Percentiles rank a stretch among this genome's conserved stretches.
phyloP scores from a whole-genome alignment of 176 grass and related monocot genomes.

The Cocos nucifera region DNA sequence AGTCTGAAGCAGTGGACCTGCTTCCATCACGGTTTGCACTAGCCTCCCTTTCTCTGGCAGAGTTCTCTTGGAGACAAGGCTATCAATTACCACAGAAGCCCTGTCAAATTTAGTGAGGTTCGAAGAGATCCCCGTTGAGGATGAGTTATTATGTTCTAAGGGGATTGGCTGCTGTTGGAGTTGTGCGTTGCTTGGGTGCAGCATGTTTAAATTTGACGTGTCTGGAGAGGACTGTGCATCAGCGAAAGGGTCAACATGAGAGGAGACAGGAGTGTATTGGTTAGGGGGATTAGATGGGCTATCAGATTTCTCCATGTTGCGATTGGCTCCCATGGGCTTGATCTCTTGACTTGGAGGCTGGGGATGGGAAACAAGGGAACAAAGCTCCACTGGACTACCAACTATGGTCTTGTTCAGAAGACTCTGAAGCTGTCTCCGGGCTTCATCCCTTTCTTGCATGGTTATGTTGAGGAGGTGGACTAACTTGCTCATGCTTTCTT shows the following conservation, averaged over 20 bases:
- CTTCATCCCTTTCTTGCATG: constrained; percentile 63
- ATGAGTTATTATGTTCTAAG: no score
- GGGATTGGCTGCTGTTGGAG: constrained; percentile 12
- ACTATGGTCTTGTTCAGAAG: constrained; percentile 20
- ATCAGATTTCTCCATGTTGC: constrained; percentile 59
- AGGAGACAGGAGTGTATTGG: constrained; percentile 11
- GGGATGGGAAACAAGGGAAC: background rate
- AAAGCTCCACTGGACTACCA: background rate
- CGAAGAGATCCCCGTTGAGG: no score
- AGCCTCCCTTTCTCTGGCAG: constrained; percentile 56
- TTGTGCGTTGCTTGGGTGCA: background rate
- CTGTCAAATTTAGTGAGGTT: background rate
- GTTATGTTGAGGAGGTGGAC: constrained; percentile 42
- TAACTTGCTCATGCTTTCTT: constrained; percentile 56
- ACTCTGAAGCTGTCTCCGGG: constrained; percentile 35
- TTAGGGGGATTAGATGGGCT: constrained; percentile 24
- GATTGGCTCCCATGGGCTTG: constrained; percentile 21
- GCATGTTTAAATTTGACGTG: constrained; percentile 27
- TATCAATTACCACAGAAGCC: constrained; percentile 17
- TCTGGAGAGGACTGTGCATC: constrained; percentile 46
- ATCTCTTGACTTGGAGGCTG: background rate
- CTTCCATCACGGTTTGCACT: constrained; percentile 62
- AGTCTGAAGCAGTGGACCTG: constrained; percentile 65
- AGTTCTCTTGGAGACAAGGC: constrained; percentile 36
- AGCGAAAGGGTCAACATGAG: constrained; percentile 42